A percentile compares a stretch with the other conserved stretches of the same genome.
These are phyloP conservation scores for Malus asiatica DNA, from an alignment of 306 rosid genomes.

Conservation along the genomic window DNA sequence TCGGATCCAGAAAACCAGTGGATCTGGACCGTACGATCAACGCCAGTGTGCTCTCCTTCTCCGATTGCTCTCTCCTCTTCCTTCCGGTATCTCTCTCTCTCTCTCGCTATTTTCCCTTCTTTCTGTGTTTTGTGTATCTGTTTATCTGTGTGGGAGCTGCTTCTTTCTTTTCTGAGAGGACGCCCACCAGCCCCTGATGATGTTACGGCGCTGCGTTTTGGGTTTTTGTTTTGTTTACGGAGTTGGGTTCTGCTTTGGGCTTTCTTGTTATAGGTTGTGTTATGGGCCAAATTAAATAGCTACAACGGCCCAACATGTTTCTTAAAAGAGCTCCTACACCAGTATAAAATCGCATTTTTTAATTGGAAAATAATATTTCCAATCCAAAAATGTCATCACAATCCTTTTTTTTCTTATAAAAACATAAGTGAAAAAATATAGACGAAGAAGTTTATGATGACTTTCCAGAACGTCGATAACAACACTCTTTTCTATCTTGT, in stretches of 20 bases:
- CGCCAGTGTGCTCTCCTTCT: not conserved
- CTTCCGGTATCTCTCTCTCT: no score
- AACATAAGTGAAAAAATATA: no score
- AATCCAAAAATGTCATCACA: no score
- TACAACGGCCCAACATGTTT: not conserved
- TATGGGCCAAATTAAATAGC: not conserved
- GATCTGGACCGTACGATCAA: conserved; percentile 10
- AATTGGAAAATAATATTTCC: no score
- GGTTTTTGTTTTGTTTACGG: not conserved
- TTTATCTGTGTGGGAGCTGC: not conserved
- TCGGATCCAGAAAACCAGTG: conserved; percentile 10
- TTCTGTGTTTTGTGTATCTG: not conserved
- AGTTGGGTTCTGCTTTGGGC: conserved; percentile 1
- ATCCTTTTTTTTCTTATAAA: no score
- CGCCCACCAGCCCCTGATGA: not conserved
- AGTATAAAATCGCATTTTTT: no score
- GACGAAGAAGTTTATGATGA: no score
- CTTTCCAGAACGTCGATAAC: no score
- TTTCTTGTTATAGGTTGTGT: not conserved
- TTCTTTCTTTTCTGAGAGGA: not conserved
- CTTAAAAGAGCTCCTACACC: not conserved
- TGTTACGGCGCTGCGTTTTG: conserved; percentile 5
- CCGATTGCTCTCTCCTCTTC: not conserved
- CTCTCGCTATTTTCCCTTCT: no score
- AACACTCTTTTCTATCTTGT: no score